Percentiles rank a stretch among this genome's conserved stretches.
Evolutionary conservation across 257 asterid genomes (phyloP).

Genomic region (Capsicum pubescens): DNA sequence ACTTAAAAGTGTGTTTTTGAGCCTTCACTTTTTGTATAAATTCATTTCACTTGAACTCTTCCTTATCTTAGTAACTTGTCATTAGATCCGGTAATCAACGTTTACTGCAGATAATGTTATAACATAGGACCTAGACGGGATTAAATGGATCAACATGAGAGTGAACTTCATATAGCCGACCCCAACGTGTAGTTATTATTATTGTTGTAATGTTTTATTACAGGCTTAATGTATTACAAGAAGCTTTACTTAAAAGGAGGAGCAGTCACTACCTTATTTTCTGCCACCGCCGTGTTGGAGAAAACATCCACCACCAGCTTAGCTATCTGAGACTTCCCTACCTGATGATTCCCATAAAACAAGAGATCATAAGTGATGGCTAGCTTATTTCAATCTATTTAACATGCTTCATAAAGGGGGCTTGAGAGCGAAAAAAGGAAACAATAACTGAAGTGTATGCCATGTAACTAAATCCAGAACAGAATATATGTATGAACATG

Average conservation of each 20-base stretch:
- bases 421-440: neutral
- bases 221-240: neutral
- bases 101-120: too few relatives aligned
- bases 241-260: neutral
- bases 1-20: too few relatives aligned
- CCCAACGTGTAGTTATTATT: too few relatives aligned
- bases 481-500: too few relatives aligned
- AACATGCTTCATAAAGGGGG: neutral
- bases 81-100: too few relatives aligned
- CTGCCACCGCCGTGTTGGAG: constrained; percentile 80
- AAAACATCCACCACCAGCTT: constrained; percentile 83
- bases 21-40: too few relatives aligned
- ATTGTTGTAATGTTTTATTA: neutral
- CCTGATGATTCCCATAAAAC: constrained; percentile 47
- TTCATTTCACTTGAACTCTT: too few relatives aligned
- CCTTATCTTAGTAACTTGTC: too few relatives aligned
- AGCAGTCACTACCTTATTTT: constrained; percentile 67
- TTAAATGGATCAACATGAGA: too few relatives aligned
- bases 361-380: constrained; percentile 23
- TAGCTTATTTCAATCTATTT: neutral
- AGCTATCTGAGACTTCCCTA: constrained; percentile 77
- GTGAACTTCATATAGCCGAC: neutral
- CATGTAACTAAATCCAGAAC: neutral
- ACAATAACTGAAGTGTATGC: neutral
- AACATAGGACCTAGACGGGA: too few relatives aligned